phyloP scores from a whole-genome alignment of 176 grass and related monocot species.

The Oryza coarctata region DNA sequence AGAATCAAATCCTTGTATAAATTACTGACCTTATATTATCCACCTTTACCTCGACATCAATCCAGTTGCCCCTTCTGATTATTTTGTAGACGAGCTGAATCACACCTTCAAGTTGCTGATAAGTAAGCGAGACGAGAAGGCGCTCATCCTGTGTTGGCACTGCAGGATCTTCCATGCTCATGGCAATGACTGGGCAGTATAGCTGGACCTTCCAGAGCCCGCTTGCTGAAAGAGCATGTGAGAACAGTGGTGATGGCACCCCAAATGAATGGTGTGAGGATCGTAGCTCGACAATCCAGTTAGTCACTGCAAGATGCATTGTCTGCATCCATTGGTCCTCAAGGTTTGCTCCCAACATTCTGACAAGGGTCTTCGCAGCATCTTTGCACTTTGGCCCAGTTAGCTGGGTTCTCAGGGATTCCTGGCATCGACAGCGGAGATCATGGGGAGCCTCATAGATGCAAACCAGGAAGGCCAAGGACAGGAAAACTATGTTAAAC shows the following conservation, averaged over 20 bases:
- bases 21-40: constrained; percentile 87
- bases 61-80: constrained; percentile 54
- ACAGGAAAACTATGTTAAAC: constrained; percentile 85
- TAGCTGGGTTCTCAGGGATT: constrained; percentile 59
- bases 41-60: constrained; percentile 78
- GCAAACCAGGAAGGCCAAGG: constrained; percentile 75
- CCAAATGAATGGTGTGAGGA: constrained; percentile 41
- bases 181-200: constrained; percentile 82
- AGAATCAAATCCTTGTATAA: constrained; percentile 28
- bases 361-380: constrained; percentile 57
- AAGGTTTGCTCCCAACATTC: constrained; percentile 70
- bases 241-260: constrained; percentile 51
- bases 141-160: constrained; percentile 68
- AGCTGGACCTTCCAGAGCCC: constrained; percentile 90
- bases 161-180: constrained; percentile 64
- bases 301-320: constrained; percentile 75
- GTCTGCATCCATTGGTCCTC: constrained; percentile 87
- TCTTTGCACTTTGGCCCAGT: constrained; percentile 56
- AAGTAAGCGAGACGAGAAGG: constrained; percentile 72
- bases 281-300: constrained; percentile 70
- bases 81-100: constrained; percentile 80
- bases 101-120: constrained; percentile 87
- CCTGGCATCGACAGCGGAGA: constrained; percentile 58
- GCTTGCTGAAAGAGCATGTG: constrained; percentile 61
- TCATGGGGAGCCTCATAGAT: constrained; percentile 75